These are phyloP conservation scores for Curvularia eragrostidis DNA, from an alignment of 2,329 filamentous ascomycete species.

Conservation along the genomic window DNA sequence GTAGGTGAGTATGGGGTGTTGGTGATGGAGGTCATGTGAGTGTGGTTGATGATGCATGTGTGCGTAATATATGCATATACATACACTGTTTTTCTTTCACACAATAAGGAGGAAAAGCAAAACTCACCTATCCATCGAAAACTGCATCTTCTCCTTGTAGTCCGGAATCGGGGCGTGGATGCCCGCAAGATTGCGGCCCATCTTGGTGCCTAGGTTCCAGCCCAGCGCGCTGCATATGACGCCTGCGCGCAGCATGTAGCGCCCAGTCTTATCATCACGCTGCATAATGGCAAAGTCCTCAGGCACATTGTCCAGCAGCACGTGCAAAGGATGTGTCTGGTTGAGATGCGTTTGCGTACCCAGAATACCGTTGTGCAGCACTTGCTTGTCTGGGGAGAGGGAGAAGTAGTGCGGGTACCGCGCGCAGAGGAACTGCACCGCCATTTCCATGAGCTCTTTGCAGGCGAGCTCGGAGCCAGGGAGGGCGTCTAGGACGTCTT, in stretches of 20 bases:
- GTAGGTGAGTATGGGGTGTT: no score
- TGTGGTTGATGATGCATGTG: no score
- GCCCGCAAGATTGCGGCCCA: slow-evolving; percentile 71
- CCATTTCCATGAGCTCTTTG: slow-evolving; percentile 89
- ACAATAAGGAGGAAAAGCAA: slow-evolving; percentile 22
- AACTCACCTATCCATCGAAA: slow-evolving; percentile 78
- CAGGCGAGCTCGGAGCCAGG: slow-evolving; percentile 80
- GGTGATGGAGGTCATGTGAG: no score
- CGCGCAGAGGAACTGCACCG: slow-evolving; percentile 76
- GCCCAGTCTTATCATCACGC: slow-evolving; percentile 72
- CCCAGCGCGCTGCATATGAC: slow-evolving; percentile 80
- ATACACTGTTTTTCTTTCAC: background rate
- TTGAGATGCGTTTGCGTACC: slow-evolving; percentile 66
- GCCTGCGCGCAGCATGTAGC: slow-evolving; percentile 77
- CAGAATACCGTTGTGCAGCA: slow-evolving; percentile 74
- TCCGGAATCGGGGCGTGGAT: slow-evolving; percentile 81
- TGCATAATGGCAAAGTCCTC: slow-evolving; percentile 84
- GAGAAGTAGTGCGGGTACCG: slow-evolving; percentile 79
- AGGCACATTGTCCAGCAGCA: slow-evolving; percentile 78
- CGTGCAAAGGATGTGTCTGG: slow-evolving; percentile 68
- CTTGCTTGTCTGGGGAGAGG: slow-evolving; percentile 57
- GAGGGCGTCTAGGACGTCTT: slow-evolving; percentile 68
- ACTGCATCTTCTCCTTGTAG: slow-evolving; percentile 86
- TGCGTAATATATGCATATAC: no score
- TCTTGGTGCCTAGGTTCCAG: slow-evolving; percentile 78